Base-by-base conservation (phyloP, 2,329 filamentous ascomycete genomes). In the Graphilbum ipis-grandicollis region DNA sequence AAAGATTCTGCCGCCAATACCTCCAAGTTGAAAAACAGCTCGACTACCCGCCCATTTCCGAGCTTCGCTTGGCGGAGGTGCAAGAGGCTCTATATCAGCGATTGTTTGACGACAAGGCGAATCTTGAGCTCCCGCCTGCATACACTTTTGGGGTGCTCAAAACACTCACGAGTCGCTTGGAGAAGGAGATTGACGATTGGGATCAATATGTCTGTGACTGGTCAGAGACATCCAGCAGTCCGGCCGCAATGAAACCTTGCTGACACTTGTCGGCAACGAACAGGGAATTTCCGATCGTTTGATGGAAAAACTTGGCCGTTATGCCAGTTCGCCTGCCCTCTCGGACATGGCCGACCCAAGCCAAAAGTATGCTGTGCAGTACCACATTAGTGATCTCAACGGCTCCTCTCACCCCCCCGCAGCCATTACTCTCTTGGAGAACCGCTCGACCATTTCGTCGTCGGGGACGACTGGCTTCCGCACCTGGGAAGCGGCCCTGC, bases 271-370 rank as follows among this genome's bases (percentile, higher is more conserved):
- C 23, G 22, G 38, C 19, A n/a, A 32, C 36, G 8, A 35, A 25
- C 26, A 94, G 86, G 84, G 79, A 54, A 75, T 93, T 33, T 84
- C 79, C 43, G 82, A 93, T 56, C 66, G 78, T 54, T 68, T 94
- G 48, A 81, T 88, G 68, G 63, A 15, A 31, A 39, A 62, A 66
- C 17, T 62, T 66, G 22, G 70, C 73, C 14, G 56, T 79, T 14
- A 73, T 70, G n/a, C 65, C 74, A 17, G 75, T 84, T 50, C 53
- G 66, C 19, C 59, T 65, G 29, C 69, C 1, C 1, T 12, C 5
- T 19, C 75, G 39, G 79, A 72, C 19, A 82, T 13, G 5, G 14
- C 26, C 26, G 26, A n/a, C 26, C 14, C 6, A n/a, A 13, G 86
- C 56, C 68, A 68, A 46, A 79, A 79, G 51, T 72, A 72, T 23